Percentiles rank a stretch among this genome's conserved stretches.
These are phyloP conservation scores for Rhinocladiella mackenziei DNA, from an alignment of 2,329 filamentous ascomycete species.

Conservation along the genomic window DNA sequence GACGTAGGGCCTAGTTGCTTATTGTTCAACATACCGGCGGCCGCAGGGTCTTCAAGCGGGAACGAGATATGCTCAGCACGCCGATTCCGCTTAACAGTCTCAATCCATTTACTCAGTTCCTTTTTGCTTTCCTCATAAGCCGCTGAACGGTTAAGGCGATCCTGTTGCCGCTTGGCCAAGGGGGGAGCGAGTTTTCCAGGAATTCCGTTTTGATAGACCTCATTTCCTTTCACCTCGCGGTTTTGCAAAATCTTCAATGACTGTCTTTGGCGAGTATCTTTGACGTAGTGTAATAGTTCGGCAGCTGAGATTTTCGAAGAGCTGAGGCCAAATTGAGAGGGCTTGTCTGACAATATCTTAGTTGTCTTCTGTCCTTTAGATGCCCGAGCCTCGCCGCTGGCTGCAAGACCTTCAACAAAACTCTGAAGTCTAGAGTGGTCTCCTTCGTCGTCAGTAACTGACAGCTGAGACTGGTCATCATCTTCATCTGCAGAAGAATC, in stretches of 20 bases:
- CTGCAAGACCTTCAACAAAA: slow-evolving; percentile 49
- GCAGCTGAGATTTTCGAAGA: slow-evolving; percentile 68
- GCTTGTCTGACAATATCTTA: slow-evolving; percentile 57
- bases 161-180: slow-evolving; percentile 79
- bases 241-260: slow-evolving; percentile 71
- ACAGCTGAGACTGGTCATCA: slow-evolving; percentile 50
- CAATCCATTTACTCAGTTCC: slow-evolving; percentile 83
- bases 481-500: slow-evolving; percentile 47
- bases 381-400: slow-evolving; percentile 9
- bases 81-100: slow-evolving; percentile 91
- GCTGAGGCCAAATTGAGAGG: slow-evolving; percentile 56
- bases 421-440: slow-evolving; percentile 63
- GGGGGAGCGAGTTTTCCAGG: slow-evolving; percentile 75
- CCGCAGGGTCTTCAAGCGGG: slow-evolving; percentile 71
- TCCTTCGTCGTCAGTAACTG: slow-evolving; percentile 46
- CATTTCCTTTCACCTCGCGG: slow-evolving; percentile 53
- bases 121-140: slow-evolving; percentile 91
- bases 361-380: slow-evolving; percentile 33
- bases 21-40: slow-evolving; percentile 56
- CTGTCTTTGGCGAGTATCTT: slow-evolving; percentile 71
- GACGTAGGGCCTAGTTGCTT: slow-evolving; percentile 60
- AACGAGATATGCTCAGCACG: slow-evolving; percentile 87
- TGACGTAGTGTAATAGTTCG: slow-evolving; percentile 69
- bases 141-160: slow-evolving; percentile 71
- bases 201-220: slow-evolving; percentile 53